Evolutionary conservation across 2,329 filamentous ascomycete genomes (phyloP), one percentile per base, ranked within the genome.

Genomic region (Colletotrichum coccodes): DNA sequence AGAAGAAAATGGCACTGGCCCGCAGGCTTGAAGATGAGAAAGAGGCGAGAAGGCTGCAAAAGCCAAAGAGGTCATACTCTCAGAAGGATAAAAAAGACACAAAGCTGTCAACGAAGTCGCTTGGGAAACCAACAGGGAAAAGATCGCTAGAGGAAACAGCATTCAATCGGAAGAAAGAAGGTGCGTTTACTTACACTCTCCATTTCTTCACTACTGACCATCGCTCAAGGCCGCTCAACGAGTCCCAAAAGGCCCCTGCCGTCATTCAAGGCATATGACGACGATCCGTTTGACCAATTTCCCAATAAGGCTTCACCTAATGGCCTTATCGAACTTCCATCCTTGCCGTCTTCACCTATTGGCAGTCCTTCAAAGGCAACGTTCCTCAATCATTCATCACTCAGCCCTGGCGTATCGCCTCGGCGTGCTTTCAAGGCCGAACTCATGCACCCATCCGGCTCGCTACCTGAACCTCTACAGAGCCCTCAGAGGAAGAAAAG

Each of bases 261-360:
- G 23, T 60, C 54, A 11, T 69, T 69, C 47, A 69, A 69, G 50
- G 64, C 66, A 36, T 69, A 69, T 9, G 61, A 66, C 23, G 66
- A 69, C 30, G 66, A 69, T 18, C 66, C 66, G 3, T 69, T 69
- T 14, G 66, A 66, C 3, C 42, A 66, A 21, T 57, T 69, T 16
- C 7, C 44, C 6, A 21, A 30, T 47, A 60, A 60, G 21, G 38
- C 49, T 50, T 32, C 66, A 14, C 61, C 49, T 5, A 60, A 56
- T n/a, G 30, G 30, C 18, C 40, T 60, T 6, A 44, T 69, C 36
- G 34, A 66, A 5, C 36, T 56, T 5, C 26, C 6, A 23, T 42
- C 54, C 4, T 60, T 65, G 36, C 38, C 42, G 6, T 66, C 62
- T 6, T 69, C 66, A 9, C 61, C 61, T 8, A 14, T 21, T 32